Base-by-base conservation (phyloP, 176 grass and related monocot species). In the Juncus effusus region DNA sequence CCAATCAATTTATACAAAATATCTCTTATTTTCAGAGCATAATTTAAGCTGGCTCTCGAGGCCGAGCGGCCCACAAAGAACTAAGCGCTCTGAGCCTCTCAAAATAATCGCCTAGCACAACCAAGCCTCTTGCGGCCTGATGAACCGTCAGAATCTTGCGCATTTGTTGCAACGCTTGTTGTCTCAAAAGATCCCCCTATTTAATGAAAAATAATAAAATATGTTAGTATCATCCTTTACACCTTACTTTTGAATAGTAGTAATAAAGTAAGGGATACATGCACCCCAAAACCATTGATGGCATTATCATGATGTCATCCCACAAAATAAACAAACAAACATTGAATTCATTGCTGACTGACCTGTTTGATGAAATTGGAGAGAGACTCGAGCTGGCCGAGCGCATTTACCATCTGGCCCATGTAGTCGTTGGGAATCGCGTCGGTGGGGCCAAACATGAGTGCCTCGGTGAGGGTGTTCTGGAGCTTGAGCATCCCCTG, bases 401-500 rank as follows among this genome's bases (percentile, higher is more conserved):
- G 77, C 0, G 95, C 85, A 56, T 65, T 62, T 39, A 9, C 65
- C 78, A 90, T 88, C 36, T 91, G 90, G 54, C 76, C 75, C 93
- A 84, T 82, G 69, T 91, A 83, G 15, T 13, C 55, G 8, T 38
- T 52, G 11, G 69, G 55, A 59, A 84, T 72, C 11, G 14, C 83
- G 54, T 76, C 54, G 6, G 78, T 11, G 4, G 83, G 63, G 38
- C 68, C 67, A 9, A 56, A 75, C 10, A 74, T 63, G 40, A 99
- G 81, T 3, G 81, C 56, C 76, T 90, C 95, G 1, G 86, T 70
- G 16, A 99, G 78, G 45, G 79, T 99, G 67, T 94, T 82, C 72
- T 90, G 89, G 65, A 99, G 83, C 80, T 90, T 94, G 54, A 87
- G 78, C 89, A 99, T 93, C 47, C 95, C 95, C 76, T 94, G 85